These are phyloP conservation scores for Fraxinus sp. DNA, from an alignment of 305 asterid species.

Conservation along the genomic window DNA sequence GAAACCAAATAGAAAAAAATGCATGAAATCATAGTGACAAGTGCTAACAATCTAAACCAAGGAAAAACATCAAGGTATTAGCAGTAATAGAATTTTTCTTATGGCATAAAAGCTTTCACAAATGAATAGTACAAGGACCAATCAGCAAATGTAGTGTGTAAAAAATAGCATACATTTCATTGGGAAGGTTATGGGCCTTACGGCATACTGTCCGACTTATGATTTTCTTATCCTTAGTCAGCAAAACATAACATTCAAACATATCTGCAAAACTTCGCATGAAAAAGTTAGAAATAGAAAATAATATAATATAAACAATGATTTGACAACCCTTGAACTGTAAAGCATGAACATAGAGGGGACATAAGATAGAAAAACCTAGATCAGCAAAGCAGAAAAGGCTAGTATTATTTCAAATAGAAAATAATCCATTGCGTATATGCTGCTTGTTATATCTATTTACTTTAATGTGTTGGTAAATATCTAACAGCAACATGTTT, in stretches of 20 bases:
- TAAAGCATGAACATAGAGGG: constrained; percentile 18
- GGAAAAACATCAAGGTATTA: not conserved
- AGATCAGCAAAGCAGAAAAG: not conserved
- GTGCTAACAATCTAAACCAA: not conserved
- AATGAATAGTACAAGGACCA: not conserved
- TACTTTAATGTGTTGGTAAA: not conserved
- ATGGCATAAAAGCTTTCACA: not conserved
- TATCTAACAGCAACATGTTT: not conserved
- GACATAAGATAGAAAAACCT: constrained; percentile 1
- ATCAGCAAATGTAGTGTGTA: constrained; percentile 12
- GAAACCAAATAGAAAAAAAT: constrained; percentile 9
- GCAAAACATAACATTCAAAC: constrained; percentile 29
- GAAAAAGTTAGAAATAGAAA: constrained; percentile 16
- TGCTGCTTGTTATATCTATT: not conserved
- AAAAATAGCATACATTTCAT: constrained; percentile 45
- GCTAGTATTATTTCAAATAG: not conserved
- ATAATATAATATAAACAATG: constrained; percentile 3
- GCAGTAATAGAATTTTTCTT: not conserved
- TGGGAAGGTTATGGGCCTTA: constrained; percentile 35
- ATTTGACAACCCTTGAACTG: not conserved
- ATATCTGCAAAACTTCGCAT: constrained; percentile 41
- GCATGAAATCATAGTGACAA: constrained; percentile 11
- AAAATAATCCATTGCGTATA: not conserved
- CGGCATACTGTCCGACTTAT: constrained; percentile 50
- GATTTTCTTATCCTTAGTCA: constrained; percentile 48